These are phyloP conservation scores for Lachancea sp. DNA, from an alignment of 805 yeast genomes.

Conservation along the genomic window DNA sequence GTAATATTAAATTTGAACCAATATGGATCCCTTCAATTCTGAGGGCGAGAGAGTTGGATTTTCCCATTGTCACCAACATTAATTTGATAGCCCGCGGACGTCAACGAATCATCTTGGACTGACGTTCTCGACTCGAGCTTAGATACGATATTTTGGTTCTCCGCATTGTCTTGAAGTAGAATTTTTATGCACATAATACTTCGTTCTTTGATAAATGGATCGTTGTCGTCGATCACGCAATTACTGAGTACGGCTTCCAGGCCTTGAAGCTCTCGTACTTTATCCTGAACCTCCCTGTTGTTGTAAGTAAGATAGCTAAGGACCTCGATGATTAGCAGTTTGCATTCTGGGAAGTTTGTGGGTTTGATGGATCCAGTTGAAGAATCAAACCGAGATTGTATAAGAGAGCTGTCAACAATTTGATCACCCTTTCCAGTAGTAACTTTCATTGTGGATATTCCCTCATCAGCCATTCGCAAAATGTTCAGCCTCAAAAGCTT, in stretches of 20 bases:
- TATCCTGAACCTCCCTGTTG: constrained; percentile 56
- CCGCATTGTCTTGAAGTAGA: constrained; percentile 53
- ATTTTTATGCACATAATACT: constrained; percentile 73
- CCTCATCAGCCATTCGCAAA: constrained; percentile 20
- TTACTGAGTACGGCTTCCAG: constrained; percentile 66
- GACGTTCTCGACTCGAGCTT: constrained; percentile 67
- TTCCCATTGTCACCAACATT: constrained; percentile 62
- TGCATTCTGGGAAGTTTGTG: constrained; percentile 54
- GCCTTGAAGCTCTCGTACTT: constrained; percentile 58
- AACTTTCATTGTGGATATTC: constrained; percentile 18
- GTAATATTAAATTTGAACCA: background rate
- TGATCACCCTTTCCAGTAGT: constrained; percentile 22
- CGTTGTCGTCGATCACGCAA: constrained; percentile 80
- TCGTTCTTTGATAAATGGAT: constrained; percentile 82
- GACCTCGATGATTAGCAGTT: constrained; percentile 60
- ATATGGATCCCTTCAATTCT: background rate
- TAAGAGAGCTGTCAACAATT: constrained; percentile 28
- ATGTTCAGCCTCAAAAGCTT: constrained; percentile 32
- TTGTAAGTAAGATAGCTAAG: constrained; percentile 51
- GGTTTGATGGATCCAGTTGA: constrained; percentile 20
- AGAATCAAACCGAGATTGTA: constrained; percentile 23
- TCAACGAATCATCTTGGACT: constrained; percentile 51
- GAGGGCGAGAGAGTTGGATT: constrained; percentile 39
- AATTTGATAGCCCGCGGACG: constrained; percentile 72
- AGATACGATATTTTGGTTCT: constrained; percentile 73